Base-by-base conservation (phyloP, 2,329 filamentous ascomycete genomes). In the Penicillium crustosum region DNA sequence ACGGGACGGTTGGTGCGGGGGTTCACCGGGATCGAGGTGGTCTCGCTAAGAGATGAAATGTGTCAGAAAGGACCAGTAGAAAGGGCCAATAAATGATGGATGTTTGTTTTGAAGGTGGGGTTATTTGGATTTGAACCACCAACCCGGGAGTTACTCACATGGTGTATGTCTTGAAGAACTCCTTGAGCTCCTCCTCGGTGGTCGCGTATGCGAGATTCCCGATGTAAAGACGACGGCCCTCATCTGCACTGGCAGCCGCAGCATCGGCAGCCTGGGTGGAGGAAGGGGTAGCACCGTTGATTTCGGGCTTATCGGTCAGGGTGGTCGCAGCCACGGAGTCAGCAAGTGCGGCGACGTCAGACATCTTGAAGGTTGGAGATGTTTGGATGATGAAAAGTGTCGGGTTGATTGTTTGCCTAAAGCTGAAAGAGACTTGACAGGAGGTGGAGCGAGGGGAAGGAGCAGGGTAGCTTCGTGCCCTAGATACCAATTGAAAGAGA, bases 161-260 rank as follows among this genome's bases (percentile, higher is more conserved):
- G 84, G 94, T 89, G 86, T 96, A 97, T 81, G 89, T 90, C 86
- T 94, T 93, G 89, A 99, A 99, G 87, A 99, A 99, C 73, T 94
- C 90, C 86, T 95, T 96, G 86, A 99, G 91, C 89, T 97, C 92
- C 89, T 90, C 94, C 90, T 97, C 94, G 80, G 92, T 96, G 88
- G 94, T 97, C 89, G 93, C 93, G 81, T 99, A 99, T 75, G 94
- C 94, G 87, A 99, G 90, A 86, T 99, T 99, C 85, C 94, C 94
- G 84, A 99, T 97, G 84, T 99, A 99, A 75, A 99, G 89, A 83
- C 94, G 91, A 84, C 94, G 91, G 80, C 94, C 93, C 86, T 99
- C 94, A 81, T 93, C 93, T 80, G 94, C 94, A 83, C 92, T 96
- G 82, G 92, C 91, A 79, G 94, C 89, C 76, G 94, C 92, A 79